Base-by-base conservation (phyloP, 495 filamentous ascomycete species). In the Penicillium parvum region DNA sequence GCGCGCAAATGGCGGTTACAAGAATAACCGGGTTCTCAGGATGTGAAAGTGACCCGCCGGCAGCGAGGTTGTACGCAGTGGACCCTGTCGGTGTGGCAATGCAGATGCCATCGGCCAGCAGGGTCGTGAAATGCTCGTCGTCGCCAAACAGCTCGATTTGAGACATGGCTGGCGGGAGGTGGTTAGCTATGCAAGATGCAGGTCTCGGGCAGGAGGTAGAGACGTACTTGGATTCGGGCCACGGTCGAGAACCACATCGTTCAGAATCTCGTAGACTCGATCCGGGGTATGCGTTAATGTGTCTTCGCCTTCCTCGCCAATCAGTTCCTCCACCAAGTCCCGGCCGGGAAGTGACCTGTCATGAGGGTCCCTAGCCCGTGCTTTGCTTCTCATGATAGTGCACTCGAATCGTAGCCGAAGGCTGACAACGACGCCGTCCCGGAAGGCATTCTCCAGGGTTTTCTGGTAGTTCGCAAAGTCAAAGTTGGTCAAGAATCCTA, bases 11-110 rank as follows among this genome's bases (percentile, higher is more conserved):
- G 21, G 91, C 86, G 0, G 90, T 96, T 2, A 98, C 78, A 2
- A 98, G 82, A 62, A 98, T 95, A 29, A 97, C 90, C 0, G 92
- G 92, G 58, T 97, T 97, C 43, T 97, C 94, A 0, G 92, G 92
- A 53, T 98, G 92, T 45, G 90, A 95, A 16, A 98, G 78, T 4
- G 89, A 92, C 12, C 92, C 92, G 9, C 94, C 94, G 10, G 94
- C 92, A 0, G 91, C 91, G 27, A 98, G 86, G 55, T 96, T 97
- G 71, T 98, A 98, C 11, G 92, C 92, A 30, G 92, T 98, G 10
- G 86, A 92, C 26, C 92, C 92, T 0, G 88, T 96, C 14, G 90
- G 91, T 15, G 88, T 96, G 7, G 88, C 84, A 32, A 96, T 83
- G 65, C 90, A 95, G 32, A 96, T 73, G 11, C 90, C 90, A 62